Base-by-base conservation (phyloP, 257 asterid species). In the Fraxinus anomala region DNA sequence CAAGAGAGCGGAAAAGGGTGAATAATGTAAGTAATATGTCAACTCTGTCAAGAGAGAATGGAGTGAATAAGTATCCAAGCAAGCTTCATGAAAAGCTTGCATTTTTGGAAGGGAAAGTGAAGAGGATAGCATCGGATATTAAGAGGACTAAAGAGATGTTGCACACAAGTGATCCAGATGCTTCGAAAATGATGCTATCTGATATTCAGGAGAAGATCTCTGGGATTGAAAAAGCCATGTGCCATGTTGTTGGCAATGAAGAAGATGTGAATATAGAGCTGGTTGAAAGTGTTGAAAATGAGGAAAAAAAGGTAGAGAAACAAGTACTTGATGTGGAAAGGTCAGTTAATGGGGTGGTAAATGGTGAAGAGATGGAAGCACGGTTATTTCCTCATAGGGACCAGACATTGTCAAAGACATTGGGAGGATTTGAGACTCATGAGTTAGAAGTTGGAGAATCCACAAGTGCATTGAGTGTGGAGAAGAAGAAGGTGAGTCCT, bases 51-150 rank as follows among this genome's bases (percentile, higher is more conserved):
- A 80, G 76, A 79, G 89, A 76, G 77, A 86, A 81, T 76, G 70
- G 84, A 28, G 75, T 51, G 31, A 84, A 78, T 67, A 89, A 89
- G 84, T 83, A 87, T 72, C 88, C 90, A 0, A 91, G 93, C 79
- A 88, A 91, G 82, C 85, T 92, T 49, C 95, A 87, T 0, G 96
- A 91, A 77, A 92, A 92, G 85, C 97, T 92, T 76, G 95, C 96
- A 0, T 87, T 84, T 81, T 78, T 92, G 83, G 97, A 92, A 87
- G 96, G 96, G 36, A 92, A 91, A 78, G 97, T 92, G 80, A 89
- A 87, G 83, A 86, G 92, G 83, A 91, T 92, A 80, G 94, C 97
- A 5, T 77, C 92, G 0, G 96, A 92, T 81, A 91, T 92, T 73
- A 89, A 92, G 87, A 84, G 82, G 85, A 91, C 94, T 3, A 91